Evolutionary conservation across 768 basidiomycete genomes (phyloP), one percentile per base, ranked within the genome.

Genomic region (Agaricus blazei): DNA sequence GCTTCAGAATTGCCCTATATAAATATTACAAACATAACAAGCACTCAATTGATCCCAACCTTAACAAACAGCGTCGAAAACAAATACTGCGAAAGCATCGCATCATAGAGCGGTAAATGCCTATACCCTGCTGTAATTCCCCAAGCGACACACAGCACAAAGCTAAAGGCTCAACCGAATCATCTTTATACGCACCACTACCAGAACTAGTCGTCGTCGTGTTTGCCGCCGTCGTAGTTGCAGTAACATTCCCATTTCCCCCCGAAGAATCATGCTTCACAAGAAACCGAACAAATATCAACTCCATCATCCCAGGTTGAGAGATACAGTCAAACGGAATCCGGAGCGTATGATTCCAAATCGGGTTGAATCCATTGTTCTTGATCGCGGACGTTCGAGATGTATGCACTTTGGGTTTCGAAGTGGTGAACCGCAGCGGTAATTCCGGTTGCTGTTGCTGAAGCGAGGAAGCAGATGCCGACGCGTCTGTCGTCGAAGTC

Each of bases 281-380:
- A 36, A 82, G 79, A 62, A 98, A 88, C 58, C 83, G 75, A 49
- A 98, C 81, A 66, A 98, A 99, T 24, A 91, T 80, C 40, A 98
- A 75, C 54, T 95, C 93, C 61, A 75, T 75, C 87, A 95, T 90
- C 26, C 52, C 52, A 7, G 52, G 45, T 50, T 73, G 72, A 0
- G 87, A 82, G n/a, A 88, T 78, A 64, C 87, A 87, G 44, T 85
- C 84, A 63, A 95, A 94, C 9, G 87, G 83, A 11, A 95, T 69
- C 26, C 75, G 70, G 40, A 94, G 70, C 41, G 71, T 69, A 61
- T 93, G 83, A 59, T 93, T 81, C 90, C 94, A 98, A 4, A 84
- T 74, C 0, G 96, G 96, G 67, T 97, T 97, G 73, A 97, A 95
- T 2, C 96, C 92, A 63, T 95, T 96, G 66, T 90, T 87, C 68